phyloP scores from a whole-genome alignment of 805 yeast genomes.

The Myxozyma mucilagina region DNA sequence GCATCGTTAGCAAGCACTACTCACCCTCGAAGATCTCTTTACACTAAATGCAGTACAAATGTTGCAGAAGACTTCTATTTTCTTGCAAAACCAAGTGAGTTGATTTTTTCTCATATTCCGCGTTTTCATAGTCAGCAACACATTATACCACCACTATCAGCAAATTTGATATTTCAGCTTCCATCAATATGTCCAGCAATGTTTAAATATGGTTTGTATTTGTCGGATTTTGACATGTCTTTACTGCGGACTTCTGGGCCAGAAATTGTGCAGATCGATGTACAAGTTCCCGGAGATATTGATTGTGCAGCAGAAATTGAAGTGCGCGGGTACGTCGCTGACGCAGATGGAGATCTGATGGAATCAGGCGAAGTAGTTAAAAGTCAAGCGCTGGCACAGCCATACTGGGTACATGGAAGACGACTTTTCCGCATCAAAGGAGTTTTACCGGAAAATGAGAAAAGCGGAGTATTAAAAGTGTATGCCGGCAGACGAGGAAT shows the following conservation, averaged over 20 bases:
- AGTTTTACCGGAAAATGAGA: constrained; percentile 65
- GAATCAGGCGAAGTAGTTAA: constrained; percentile 38
- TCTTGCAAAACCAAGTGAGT: constrained; percentile 68
- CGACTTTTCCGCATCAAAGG: constrained; percentile 81
- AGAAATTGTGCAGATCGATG: constrained; percentile 76
- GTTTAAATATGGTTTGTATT: constrained; percentile 56
- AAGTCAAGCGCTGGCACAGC: constrained; percentile 71
- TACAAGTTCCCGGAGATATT: constrained; percentile 67
- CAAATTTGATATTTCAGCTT: constrained; percentile 70
- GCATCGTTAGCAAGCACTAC: constrained; percentile 62
- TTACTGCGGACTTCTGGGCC: constrained; percentile 68
- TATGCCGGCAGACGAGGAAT: constrained; percentile 67
- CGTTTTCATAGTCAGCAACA: constrained; percentile 77
- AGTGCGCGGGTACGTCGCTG: constrained; percentile 29
- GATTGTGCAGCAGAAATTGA: constrained; percentile 59
- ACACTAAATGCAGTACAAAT: constrained; percentile 42
- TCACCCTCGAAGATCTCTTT: constrained; percentile 51
- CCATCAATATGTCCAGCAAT: constrained; percentile 89
- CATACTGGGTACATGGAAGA: constrained; percentile 63
- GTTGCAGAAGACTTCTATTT: constrained; percentile 63
- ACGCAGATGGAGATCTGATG: constrained; percentile 40
- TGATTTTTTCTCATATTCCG: constrained; percentile 87
- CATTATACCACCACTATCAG: constrained; percentile 79
- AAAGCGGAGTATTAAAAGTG: constrained; percentile 71
- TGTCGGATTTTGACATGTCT: constrained; percentile 74